Evolutionary conservation across 2,329 filamentous ascomycete species (phyloP), one percentile per base, ranked within the genome.

Genomic region (Nigrograna mackinnonii): DNA sequence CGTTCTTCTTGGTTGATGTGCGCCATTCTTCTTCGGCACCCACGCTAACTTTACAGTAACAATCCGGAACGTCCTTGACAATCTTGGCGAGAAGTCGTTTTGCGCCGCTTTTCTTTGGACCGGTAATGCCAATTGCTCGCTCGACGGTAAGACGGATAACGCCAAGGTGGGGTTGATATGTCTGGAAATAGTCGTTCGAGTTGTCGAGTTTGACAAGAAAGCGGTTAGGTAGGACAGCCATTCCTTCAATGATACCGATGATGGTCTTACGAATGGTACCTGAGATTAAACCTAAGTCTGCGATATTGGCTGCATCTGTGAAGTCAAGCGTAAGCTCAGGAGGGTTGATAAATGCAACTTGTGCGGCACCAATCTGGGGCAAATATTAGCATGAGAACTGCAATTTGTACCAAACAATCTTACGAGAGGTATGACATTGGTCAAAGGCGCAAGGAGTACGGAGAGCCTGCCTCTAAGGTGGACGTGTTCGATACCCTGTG

Each of bases 301-400:
- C 73, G 32, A 76, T 62, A 44, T 72, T 67, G 24, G 72, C 73
- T 4, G 72, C 73, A 50, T 75, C 66, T 26, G 75, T 77, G 47
- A 75, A 78, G 54, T 74, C 68, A 14, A 78, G 67, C 35, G 72
- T 66, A 21, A 78, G 66, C 20, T 54, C 54, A 0, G 75, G 74
- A 2, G 71, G 70, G 57, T 77, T 77, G 61, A 78, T 73, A 55
- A 78, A 77, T 17, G 74, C 61, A 1, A 77, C 63, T 54, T 78
- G 75, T 0, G 68, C 69, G 12, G 75, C 75, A 3, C 75, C 75
- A 30, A 77, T 74, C 72, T 76, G 4, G 16, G 4, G 12, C n/a
- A n/a, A 5, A 13, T 14, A 36, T 57, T 39, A 58, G 46, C n/a
- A n/a, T n/a, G n/a, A n/a, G n/a, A n/a, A n/a, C n/a, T n/a, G n/a